Percentiles rank a stretch among this genome's conserved stretches.
phyloP scores from a whole-genome alignment of 2,329 filamentous ascomycete species.

The Fusarium sp. region DNA sequence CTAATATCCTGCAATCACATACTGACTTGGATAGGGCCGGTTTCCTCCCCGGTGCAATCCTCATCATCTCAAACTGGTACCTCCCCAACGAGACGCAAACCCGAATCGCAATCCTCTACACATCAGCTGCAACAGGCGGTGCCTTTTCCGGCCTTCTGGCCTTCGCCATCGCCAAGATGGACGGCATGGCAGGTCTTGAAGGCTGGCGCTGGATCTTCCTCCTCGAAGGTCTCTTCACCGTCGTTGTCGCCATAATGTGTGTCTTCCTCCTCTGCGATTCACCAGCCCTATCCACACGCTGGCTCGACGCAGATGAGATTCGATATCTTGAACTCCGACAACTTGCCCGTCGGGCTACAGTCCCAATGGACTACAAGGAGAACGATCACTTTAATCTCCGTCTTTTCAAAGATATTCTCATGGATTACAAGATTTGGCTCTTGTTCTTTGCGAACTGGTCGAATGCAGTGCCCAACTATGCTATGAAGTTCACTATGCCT shows the following conservation, averaged over 20 bases:
- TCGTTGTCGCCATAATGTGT: slow-evolving; percentile 8
- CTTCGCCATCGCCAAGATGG: slow-evolving; percentile 25
- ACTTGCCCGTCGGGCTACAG: not conserved
- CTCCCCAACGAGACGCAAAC: slow-evolving; percentile 17
- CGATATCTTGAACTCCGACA: slow-evolving; percentile 12
- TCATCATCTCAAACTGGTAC: slow-evolving; percentile 29
- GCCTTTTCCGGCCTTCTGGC: slow-evolving; percentile 45
- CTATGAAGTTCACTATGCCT: slow-evolving; percentile 49
- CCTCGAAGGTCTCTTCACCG: slow-evolving; percentile 12
- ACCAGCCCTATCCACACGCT: not conserved
- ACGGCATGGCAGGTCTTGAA: slow-evolving; percentile 8
- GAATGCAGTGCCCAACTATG: slow-evolving; percentile 50
- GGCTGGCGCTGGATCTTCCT: slow-evolving; percentile 30
- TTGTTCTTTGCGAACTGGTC: slow-evolving; percentile 55
- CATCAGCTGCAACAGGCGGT: slow-evolving; percentile 25
- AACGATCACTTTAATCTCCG: slow-evolving; percentile 10
- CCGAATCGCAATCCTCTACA: slow-evolving; percentile 26
- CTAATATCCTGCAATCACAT: accelerated
- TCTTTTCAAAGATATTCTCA: slow-evolving; percentile 50
- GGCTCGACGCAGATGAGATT: slow-evolving; percentile 12
- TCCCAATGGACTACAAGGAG: slow-evolving; percentile 6
- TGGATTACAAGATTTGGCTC: slow-evolving; percentile 58
- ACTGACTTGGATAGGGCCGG: not conserved
- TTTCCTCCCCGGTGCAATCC: slow-evolving; percentile 11
- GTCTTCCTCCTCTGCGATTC: slow-evolving; percentile 15